A percentile compares a stretch with the other conserved stretches of the same genome.
phyloP scores from a whole-genome alignment of 768 basidiomycete species.

The Filobasidium floriforme region DNA sequence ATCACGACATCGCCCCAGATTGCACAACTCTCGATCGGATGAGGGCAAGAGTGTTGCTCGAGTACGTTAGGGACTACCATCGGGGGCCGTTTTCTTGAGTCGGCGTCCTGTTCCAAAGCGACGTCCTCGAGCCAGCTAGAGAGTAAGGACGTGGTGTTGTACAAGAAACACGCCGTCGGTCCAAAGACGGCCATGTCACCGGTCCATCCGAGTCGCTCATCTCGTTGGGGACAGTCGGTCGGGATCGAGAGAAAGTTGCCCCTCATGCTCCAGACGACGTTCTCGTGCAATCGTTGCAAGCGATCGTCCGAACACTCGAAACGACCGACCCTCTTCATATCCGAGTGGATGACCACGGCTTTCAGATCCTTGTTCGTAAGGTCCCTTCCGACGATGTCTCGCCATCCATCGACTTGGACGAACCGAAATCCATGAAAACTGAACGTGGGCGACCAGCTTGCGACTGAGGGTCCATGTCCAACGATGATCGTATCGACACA shows the following conservation, averaged over 20 bases:
- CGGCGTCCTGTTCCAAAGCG: constrained; percentile 25
- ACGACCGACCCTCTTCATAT: constrained; percentile 28
- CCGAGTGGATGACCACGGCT: constrained; percentile 30
- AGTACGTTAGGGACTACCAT: no score
- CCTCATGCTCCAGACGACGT: constrained; percentile 32
- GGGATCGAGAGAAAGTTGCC: constrained; percentile 36
- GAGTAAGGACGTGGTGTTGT: constrained; percentile 29
- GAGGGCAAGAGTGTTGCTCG: constrained; percentile 28
- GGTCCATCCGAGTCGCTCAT: constrained; percentile 43
- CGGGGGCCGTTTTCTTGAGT: no score
- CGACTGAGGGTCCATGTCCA: no score
- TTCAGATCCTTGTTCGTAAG: constrained; percentile 25
- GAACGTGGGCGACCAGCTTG: constrained; percentile 38
- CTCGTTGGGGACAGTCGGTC: constrained; percentile 42
- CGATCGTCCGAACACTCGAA: constrained; percentile 32
- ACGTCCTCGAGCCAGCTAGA: constrained; percentile 36
- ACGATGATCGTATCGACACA: no score
- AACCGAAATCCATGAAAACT: constrained; percentile 42
- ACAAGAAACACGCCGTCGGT: constrained; percentile 36
- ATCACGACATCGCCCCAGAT: constrained; percentile 35
- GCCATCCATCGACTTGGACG: constrained; percentile 29
- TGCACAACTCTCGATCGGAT: constrained; percentile 16
- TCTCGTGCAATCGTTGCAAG: constrained; percentile 32
- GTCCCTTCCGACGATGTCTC: constrained; percentile 7
- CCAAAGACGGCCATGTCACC: constrained; percentile 42